Evolutionary conservation across 148 eudicot genomes (phyloP), one percentile per base, ranked within the genome.

Genomic region (Fagopyrum homotropicum): DNA sequence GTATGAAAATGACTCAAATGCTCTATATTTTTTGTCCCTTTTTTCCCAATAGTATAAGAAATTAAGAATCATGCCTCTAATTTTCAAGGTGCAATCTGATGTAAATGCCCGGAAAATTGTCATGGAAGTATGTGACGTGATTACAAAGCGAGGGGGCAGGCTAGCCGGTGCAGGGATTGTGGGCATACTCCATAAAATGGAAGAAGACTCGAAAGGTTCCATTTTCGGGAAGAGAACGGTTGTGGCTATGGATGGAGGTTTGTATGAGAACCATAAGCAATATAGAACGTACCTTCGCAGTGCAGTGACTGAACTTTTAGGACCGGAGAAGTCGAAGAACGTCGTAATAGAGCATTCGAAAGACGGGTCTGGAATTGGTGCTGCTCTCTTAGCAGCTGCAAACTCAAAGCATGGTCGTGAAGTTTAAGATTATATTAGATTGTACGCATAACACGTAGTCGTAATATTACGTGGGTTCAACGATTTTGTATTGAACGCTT

Each of bases 331-430:
- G n/a, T 80, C 95, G 0, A 79, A 81, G 64, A 86, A 86, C 29
- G 45, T 92, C 57, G 74, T 89, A 35, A 87, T 92, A 4, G 86
- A 92, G 77, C 94, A 88, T 52, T 78, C 89, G 0, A 89, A 92
- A 78, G 97, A 90, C 59, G 90, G 91, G 35, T 92, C 95, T 40
- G 97, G 94, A 30, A 90, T 90, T n/a, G 97, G 97, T 35, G 94
- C 97, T 30, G 94, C 94, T 74, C 89, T 92, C 45, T 75, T 92
- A 70, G 97, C 97, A 72, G 94, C 97, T 35, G 63, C 91, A 69
- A 89, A 89, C 52, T 89, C 94, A 1, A 86, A 77, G 79, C 85
- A 91, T 66, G 30, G 55, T 47, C 85, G 81, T 63, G 82, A 72
- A 61, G 69, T 72, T 45, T 82, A 74, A 12, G 26, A 71, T 66